Evolutionary conservation across 352 stramenopile genomes (phyloP).

Genomic region (Globisporangium nagaii): DNA sequence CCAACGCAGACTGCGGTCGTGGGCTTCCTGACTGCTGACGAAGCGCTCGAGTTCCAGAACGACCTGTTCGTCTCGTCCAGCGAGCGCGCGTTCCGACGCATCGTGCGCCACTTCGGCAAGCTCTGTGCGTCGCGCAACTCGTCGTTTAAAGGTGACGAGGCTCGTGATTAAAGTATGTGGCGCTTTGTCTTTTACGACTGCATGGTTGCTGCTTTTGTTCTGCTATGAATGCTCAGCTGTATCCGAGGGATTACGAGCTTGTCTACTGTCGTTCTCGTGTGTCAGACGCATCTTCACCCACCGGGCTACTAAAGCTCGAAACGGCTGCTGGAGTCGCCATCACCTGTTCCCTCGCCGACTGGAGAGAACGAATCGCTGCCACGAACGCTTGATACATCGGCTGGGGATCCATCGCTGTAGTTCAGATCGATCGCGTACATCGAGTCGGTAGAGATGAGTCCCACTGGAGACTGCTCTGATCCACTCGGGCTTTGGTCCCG

Average conservation of each 20-base stretch:
- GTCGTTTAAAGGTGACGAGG: conserved; percentile 26
- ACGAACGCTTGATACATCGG: neutral
- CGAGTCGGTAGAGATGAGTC: conserved; percentile 42
- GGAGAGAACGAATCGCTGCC: conserved; percentile 7
- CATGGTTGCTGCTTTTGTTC: neutral
- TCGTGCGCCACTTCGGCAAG: conserved; percentile 75
- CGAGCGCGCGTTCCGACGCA: conserved; percentile 70
- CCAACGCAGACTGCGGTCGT: conserved; percentile 31
- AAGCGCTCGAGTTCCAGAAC: conserved; percentile 57
- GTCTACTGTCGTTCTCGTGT: neutral
- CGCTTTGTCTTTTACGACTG: conserved; percentile 3
- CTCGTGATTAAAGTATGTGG: conserved; percentile 16
- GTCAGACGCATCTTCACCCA: neutral
- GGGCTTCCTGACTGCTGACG: conserved; percentile 52
- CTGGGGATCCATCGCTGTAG: conserved; percentile 9
- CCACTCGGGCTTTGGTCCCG: neutral
- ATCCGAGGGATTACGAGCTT: neutral
- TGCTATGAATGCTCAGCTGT: neutral
- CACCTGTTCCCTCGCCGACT: neutral
- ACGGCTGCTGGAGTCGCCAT: neutral
- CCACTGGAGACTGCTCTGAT: neutral
- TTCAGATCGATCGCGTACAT: conserved; percentile 50
- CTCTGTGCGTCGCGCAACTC: conserved; percentile 76
- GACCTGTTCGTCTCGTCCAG: conserved; percentile 55
- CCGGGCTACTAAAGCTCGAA: neutral